phyloP scores from a whole-genome alignment of 2,329 filamentous ascomycete genomes.

The Ascomycota sp. region DNA sequence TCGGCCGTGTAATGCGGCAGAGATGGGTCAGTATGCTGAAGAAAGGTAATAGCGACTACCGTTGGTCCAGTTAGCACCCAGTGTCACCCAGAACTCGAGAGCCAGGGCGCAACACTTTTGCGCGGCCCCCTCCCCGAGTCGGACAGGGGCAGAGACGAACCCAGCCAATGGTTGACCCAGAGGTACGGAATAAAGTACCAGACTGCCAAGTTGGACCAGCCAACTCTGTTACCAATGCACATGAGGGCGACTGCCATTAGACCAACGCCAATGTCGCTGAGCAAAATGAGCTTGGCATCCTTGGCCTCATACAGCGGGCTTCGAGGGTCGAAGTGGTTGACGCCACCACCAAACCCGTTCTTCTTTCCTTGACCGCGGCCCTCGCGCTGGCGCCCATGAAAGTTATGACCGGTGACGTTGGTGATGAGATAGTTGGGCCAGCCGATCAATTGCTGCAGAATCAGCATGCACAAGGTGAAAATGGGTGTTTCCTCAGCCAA shows the following conservation, averaged over 20 bases:
- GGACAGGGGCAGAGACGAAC: too few species aligned
- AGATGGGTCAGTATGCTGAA: slow-evolving; percentile 88
- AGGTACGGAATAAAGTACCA: slow-evolving; percentile 93
- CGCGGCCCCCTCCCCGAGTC: too few species aligned
- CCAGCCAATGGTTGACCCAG: slow-evolving; percentile 98
- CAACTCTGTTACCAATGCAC: slow-evolving; percentile 52
- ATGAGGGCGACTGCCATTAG: slow-evolving; percentile 39
- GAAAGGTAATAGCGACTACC: slow-evolving; percentile 94
- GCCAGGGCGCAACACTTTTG: too few species aligned
- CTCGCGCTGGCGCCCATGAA: slow-evolving; percentile 74
- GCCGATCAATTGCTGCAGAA: slow-evolving; percentile 72
- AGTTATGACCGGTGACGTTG: slow-evolving; percentile 93
- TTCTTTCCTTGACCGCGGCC: slow-evolving; percentile 81
- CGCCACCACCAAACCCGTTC: slow-evolving; percentile 58
- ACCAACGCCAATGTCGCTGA: slow-evolving; percentile 65
- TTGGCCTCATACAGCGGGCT: slow-evolving; percentile 82
- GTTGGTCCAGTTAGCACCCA: too few species aligned
- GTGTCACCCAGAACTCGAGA: too few species aligned
- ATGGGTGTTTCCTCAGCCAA: slow-evolving; percentile 88
- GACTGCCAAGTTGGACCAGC: slow-evolving; percentile 66
- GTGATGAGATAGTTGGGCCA: slow-evolving; percentile 80
- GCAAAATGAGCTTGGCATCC: slow-evolving; percentile 65
- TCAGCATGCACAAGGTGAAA: slow-evolving; percentile 47
- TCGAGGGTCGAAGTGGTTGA: slow-evolving; percentile 83
- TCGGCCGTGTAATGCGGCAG: slow-evolving; percentile 77